Percentiles rank a stretch among this genome's conserved stretches.
Conservation (phyloP, 257 asterid species). For the Fraxinus anomala region DNA sequence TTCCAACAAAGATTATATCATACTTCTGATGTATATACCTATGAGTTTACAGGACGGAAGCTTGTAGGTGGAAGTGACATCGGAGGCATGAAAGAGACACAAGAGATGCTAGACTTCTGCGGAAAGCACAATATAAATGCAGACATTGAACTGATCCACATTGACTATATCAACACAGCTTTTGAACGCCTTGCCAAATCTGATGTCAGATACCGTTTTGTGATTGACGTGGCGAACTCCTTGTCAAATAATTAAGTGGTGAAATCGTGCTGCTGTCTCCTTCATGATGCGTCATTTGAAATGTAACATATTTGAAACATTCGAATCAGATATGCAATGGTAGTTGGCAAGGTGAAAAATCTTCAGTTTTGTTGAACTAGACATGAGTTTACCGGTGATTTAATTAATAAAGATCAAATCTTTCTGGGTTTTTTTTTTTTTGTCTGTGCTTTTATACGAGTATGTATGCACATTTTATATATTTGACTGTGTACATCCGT, state of each 20-base stretch:
- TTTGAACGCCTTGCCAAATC: conserved; percentile 62
- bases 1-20: too few relatives aligned
- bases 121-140: conserved; percentile 56
- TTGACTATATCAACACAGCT: conserved; percentile 50
- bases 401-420: too few relatives aligned
- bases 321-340: neutral
- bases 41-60: conserved; percentile 45
- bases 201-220: conserved; percentile 66
- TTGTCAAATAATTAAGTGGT: conserved; percentile 20
- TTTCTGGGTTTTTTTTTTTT: too few relatives aligned
- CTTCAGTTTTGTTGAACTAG: neutral
- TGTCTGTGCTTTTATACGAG: neutral
- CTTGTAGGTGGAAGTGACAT: conserved; percentile 61
- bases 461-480: neutral
- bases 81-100: conserved; percentile 70
- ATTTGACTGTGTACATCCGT: too few relatives aligned
- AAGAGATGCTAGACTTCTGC: conserved; percentile 70
- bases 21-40: neutral
- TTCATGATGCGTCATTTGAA: neutral
- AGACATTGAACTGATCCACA: conserved; percentile 51
- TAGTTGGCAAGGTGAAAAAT: neutral
- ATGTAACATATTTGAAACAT: neutral
- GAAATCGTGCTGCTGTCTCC: neutral
- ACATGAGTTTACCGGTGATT: neutral
- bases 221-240: conserved; percentile 60